A percentile compares a stretch with the other conserved stretches of the same genome.
phyloP scores from a whole-genome alignment of 345 rosid species.

The Noccaea caerulescens region DNA sequence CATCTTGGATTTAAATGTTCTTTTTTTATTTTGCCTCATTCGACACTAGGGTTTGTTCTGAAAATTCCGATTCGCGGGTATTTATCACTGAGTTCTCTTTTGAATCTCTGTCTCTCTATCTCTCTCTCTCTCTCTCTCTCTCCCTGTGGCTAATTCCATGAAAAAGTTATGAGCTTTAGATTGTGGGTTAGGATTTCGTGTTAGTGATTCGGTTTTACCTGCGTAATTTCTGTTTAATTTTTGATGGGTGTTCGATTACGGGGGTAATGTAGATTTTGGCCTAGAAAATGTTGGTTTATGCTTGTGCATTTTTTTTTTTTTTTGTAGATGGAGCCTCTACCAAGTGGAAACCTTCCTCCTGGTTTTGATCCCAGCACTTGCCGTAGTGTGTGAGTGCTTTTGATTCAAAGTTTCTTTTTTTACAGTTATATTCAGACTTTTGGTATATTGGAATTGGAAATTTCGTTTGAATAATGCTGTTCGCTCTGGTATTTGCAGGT shows the following conservation, averaged over 20 bases:
- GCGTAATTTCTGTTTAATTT: constrained; percentile 1
- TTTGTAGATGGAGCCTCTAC: constrained; percentile 92
- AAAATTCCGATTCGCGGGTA: constrained; percentile 7
- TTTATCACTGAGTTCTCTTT: background rate
- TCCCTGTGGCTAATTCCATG: background rate
- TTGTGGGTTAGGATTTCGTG: constrained; percentile 7
- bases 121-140: background rate
- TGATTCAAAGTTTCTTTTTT: background rate
- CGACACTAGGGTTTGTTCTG: constrained; percentile 13
- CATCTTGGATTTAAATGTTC: background rate
- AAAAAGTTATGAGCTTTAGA: constrained; percentile 15
- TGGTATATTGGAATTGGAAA: constrained; percentile 2
- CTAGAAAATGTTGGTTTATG: constrained; percentile 1
- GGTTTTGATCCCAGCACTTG: constrained; percentile 98
- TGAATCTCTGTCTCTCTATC: background rate
- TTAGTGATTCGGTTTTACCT: background rate
- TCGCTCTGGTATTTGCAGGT: constrained; percentile 59
- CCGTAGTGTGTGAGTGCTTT: constrained; percentile 97
- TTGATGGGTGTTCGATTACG: constrained; percentile 21
- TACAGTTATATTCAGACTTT: background rate
- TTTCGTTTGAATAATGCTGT: background rate
- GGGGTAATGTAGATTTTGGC: background rate
- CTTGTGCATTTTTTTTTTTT: constrained; percentile 11
- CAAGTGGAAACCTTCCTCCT: constrained; percentile 99
- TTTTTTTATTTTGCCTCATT: background rate